A percentile compares a stretch with the other conserved stretches of the same genome.
phyloP scores from a whole-genome alignment of 768 basidiomycete genomes.

The Strobilomyces confusus region DNA sequence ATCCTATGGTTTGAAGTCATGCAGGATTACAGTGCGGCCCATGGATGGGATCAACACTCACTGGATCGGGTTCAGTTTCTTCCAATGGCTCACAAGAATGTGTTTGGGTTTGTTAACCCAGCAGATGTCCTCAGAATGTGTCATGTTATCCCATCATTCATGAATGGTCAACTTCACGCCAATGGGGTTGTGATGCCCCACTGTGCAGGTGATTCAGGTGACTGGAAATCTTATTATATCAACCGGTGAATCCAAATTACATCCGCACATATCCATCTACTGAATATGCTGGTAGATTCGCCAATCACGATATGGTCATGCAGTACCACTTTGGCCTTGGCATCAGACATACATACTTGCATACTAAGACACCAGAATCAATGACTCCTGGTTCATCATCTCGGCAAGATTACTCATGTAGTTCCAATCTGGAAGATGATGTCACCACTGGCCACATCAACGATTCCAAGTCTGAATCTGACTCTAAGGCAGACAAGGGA shows the following conservation, averaged over 20 bases:
- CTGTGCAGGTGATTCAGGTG: not conserved
- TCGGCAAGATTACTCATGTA: too few relatives aligned
- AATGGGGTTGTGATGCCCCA: not conserved
- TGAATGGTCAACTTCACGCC: not conserved
- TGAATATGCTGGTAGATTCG: too few relatives aligned
- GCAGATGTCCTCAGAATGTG: not conserved
- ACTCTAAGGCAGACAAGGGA: too few relatives aligned
- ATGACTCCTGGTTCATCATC: too few relatives aligned
- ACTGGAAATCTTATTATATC: not conserved
- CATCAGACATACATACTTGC: too few relatives aligned
- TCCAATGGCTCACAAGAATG: not conserved
- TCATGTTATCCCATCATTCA: not conserved
- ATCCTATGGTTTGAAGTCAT: not conserved
- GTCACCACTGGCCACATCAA: too few relatives aligned
- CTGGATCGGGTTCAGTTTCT: not conserved
- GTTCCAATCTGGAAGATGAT: too few relatives aligned
- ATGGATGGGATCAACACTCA: not conserved
- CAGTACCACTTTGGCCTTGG: too few relatives aligned
- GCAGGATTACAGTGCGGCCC: not conserved
- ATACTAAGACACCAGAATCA: too few relatives aligned
- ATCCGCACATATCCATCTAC: too few relatives aligned
- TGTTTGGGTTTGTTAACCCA: not conserved
- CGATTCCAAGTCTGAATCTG: too few relatives aligned
- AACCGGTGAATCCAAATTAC: not conserved
- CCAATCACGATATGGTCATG: too few relatives aligned